Base-by-base conservation (phyloP, 2,329 filamentous ascomycete species). In the Fusarium pininemorale region DNA sequence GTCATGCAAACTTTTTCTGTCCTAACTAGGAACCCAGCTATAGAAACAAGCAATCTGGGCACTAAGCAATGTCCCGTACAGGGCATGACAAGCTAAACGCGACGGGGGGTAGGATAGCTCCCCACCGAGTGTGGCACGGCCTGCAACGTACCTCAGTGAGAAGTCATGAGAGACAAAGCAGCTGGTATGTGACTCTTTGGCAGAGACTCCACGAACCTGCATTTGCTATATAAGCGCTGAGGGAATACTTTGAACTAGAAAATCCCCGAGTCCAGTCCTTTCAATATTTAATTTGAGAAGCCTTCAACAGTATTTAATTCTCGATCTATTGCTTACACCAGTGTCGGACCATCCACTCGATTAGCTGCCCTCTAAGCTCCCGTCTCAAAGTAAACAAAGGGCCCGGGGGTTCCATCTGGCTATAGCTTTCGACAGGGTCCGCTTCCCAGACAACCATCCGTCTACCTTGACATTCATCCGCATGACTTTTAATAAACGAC, bases 321-420 rank as follows among this genome's bases (percentile, higher is more conserved):
- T 53, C 44, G 35, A 37, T 41, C 42, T 50, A 74, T 55, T 63
- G 42, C 65, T 51, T 57, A 41, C 61, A 66, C 63, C 61, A 47
- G 53, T 64, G 58, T 64, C 62, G 63, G 60, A 48, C 69, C 61
- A 57, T 48, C 65, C 51, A 60, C 63, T 59, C 66, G 47, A 41
- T 38, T 38, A 74, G 63, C 74, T 72, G 77, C 82, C 82, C 81
- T 50, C 81, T 80, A 74, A 77, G 82, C 82, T 78, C 51, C 35
- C 51, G 20, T 55, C 26, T 51, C 77, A 80, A 80, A 79, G 79
- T 82, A 83, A 83, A 84, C 83, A 83, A 84, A 84, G 83, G 82
- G 63, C 53, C 56, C 44, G 45, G 53, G 66, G 77, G 81, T 58
- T 58, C 32, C 24, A 37, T 48, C 47, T 63, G 66, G 66, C 77